Base-by-base conservation (phyloP, 495 filamentous ascomycete genomes). In the Baudoinia panamericana region DNA sequence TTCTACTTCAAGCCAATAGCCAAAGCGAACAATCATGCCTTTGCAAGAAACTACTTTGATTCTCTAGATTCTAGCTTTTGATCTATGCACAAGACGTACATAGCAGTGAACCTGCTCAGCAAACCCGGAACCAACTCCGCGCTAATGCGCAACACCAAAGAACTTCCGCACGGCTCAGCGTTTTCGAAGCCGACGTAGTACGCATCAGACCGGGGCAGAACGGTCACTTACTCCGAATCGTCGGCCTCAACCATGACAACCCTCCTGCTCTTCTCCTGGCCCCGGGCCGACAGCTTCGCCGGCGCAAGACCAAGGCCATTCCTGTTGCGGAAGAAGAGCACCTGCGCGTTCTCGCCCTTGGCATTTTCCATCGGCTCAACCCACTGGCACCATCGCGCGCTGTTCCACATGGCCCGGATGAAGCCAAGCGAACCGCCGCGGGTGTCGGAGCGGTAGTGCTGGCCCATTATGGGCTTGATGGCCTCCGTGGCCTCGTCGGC, bases 401-500 rank as follows among this genome's bases (percentile, higher is more conserved):
- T 71, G 34, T 55, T 71, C 69, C 70, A 84, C 55, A 84, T 55
- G 45, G 73, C 66, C 18, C 37, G 31, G 13, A 64, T 22, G 56
- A 64, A 64, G 57, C 67, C 66, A 51, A 82, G 49, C 54, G 79
- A 73, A 24, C 78, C 79, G 23, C 61, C 76, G 46, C 58, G 44
- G 25, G 68, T 75, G 55, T 84, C 68, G 35, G 78, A 59, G 41
- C 78, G 76, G 64, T 93, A 92, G 64, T 85, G 78, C 36, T 71
- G 60, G 50, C 84, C 84, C 69, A 93, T 84, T 52, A 88, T 68
- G 28, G 74, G 72, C 63, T 79, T 79, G 64, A 93, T 84, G 48
- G 83, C 82, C 43, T 84, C 74, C 39, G 78, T 78, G 28, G 85
- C 85, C 64, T 90, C 82, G 55, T 90, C 84, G 50, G 84, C 84